Evolutionary conservation across 2,329 filamentous ascomycete species (phyloP), one percentile per base, ranked within the genome.

Genomic region (Claviceps monticola): DNA sequence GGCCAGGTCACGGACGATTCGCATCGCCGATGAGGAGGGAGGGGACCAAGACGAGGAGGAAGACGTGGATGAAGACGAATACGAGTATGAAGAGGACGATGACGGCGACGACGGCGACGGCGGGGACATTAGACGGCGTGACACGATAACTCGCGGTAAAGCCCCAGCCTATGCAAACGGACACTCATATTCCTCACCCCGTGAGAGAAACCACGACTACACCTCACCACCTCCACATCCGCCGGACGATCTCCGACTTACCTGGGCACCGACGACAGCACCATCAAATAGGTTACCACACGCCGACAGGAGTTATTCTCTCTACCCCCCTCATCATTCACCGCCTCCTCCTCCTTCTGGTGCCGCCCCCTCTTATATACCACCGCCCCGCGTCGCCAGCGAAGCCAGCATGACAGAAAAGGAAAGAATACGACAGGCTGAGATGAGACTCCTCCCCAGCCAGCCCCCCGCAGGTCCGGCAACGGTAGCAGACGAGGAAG

Each of bases 401-500:
- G 81, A 88, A 51, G 77, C 78, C 54, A 74, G 71, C 4, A 69
- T 89, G 36, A 81, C 84, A 13, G 93, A 97, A 56, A 96, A 96
- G 66, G 84, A 94, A 54, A 82, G 83, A 48, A 69, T 93, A 53
- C 79, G 83, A 46, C 79, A 80, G 53, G 88, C 88, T 42, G 90
- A 96, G 68, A 78, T 84, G 57, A 78, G 83, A 46, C 70, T 96
- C 5, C 68, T 96, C 21, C 91, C 91, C 2, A 95, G 89, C 61
- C 82, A 83, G 59, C 90, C 85, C 13, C 72, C 61, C 1, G 58
- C 55, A 8, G 62, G 52, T 49, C 65, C 52, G 65, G 78, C 76
- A 6, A 67, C 68, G 5, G 57, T 59, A 1, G 56, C 61, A 6
- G 66, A 66, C 14, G 72, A 76, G 41, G 76, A 81, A 17, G 61